Evolutionary conservation across 1,284 basidiomycete genomes (phyloP), one percentile per base, ranked within the genome.

Genomic region (Papiliotrema terrestris): DNA sequence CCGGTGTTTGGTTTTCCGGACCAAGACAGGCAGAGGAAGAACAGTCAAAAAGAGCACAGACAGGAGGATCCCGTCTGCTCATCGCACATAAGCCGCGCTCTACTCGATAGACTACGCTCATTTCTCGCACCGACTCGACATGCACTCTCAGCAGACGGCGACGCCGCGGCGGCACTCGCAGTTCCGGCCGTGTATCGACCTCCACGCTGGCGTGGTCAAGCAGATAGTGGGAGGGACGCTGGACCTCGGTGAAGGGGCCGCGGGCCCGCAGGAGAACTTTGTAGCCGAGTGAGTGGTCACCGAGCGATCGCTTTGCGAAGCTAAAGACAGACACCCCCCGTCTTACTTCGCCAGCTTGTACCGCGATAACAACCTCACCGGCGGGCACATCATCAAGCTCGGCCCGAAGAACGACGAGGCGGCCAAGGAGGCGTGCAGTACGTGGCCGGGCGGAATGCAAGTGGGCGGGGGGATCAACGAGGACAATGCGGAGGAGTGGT

Each of bases 181-280:
- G 48, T 98, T 98, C 79, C 83, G 88, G 53, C 96, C 96, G 13
- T 99, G 96, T 75, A 98, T 98, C 67, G 96, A 98, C 76, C 83
- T 99, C 25, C 96, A 98, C 78, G 83, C 86, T 59, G 93, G 93
- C 11, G 80, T 90, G 67, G 96, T 99, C 54, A 98, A 98, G 77
- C 96, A 99, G 78, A 98, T 99, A 57, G 92, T 99, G 11, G 96
- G 96, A 26, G 92, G 93, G 2, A 95, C 92, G 1, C 81, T 99
- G 32, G 72, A 75, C 49, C 57, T 74, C 8, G 60, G 46, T 8
- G 44, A 42, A 4, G 22, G 65, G 4, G 42, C 22, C 8, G 22
- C 22, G 17, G 46, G 39, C 8, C 49, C 45, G 8, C 45, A 29
- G 11, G 52, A 77, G 22, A 98, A 99, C 77, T 98, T 96, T 73